Evolutionary conservation across 306 rosid species (phyloP).

Genomic region (Benincasa hispida): DNA sequence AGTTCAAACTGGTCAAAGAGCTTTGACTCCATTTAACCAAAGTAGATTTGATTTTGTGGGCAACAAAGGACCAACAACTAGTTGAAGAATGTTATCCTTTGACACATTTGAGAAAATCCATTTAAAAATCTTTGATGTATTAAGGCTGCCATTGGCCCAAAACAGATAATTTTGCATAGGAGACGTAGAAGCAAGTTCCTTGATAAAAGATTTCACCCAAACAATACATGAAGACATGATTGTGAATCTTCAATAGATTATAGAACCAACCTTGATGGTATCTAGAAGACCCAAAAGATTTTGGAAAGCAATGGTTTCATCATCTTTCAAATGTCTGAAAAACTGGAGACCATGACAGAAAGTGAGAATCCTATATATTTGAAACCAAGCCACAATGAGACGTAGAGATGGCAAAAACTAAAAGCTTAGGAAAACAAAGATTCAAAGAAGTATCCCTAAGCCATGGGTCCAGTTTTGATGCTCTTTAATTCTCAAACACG

Average conservation of each 20-base stretch:
- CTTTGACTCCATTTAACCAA: background rate
- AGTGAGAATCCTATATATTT: background rate
- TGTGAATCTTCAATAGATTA: background rate
- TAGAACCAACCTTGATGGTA: background rate
- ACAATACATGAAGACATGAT: background rate
- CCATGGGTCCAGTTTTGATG: background rate
- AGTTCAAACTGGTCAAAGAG: background rate
- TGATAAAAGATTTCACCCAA: background rate
- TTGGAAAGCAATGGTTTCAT: background rate
- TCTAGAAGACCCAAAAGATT: background rate
- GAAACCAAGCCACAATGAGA: background rate
- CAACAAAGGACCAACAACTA: background rate
- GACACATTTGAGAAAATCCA: background rate
- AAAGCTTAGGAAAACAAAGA: background rate
- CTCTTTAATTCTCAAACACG: background rate
- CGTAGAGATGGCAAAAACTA: background rate
- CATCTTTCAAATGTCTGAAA: background rate
- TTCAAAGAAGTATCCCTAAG: background rate
- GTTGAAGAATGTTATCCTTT: background rate
- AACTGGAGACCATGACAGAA: background rate
- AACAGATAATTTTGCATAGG: background rate
- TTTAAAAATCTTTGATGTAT: too few relatives aligned
- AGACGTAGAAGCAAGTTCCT: background rate
- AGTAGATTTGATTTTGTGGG: background rate
- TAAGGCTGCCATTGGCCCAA: background rate